A percentile compares a stretch with the other conserved stretches of the same genome.
Evolutionary conservation across 2,329 filamentous ascomycete species (phyloP).

Genomic region (Aspergillus arachidicola): DNA sequence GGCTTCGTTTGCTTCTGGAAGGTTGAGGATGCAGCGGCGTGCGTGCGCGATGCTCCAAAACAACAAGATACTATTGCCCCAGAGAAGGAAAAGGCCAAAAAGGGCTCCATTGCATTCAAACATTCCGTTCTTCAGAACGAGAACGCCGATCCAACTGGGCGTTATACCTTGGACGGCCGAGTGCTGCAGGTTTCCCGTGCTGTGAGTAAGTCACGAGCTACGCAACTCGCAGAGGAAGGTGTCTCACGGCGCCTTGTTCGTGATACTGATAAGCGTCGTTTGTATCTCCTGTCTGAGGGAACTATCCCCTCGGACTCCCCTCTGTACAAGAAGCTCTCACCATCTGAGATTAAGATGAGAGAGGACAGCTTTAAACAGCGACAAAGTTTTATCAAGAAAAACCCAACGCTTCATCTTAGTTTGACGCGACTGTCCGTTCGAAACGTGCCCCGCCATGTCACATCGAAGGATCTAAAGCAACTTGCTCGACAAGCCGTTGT

Average conservation of each 20-base stretch:
- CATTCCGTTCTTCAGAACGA: slow-evolving; percentile 89
- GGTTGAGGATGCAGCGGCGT: slow-evolving; percentile 71
- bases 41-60: slow-evolving; percentile 74
- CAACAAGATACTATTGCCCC: slow-evolving; percentile 46
- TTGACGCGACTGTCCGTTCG: slow-evolving; percentile 88
- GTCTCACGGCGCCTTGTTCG: slow-evolving; percentile 63
- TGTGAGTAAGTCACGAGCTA: slow-evolving; percentile 80
- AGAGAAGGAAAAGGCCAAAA: slow-evolving; percentile 39
- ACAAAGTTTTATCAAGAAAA: slow-evolving; percentile 85
- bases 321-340: slow-evolving; percentile 73
- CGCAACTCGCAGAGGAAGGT: slow-evolving; percentile 71
- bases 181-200: slow-evolving; percentile 82
- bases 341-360: slow-evolving; percentile 81
- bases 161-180: slow-evolving; percentile 88
- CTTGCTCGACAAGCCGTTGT: slow-evolving; percentile 91
- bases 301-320: slow-evolving; percentile 76
- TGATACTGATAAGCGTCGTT: slow-evolving; percentile 84
- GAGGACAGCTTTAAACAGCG: slow-evolving; percentile 85
- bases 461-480: slow-evolving; percentile 85
- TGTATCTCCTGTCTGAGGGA: slow-evolving; percentile 87
- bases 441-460: slow-evolving; percentile 82
- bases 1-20: slow-evolving; percentile 94
- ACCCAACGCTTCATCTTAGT: slow-evolving; percentile 85
- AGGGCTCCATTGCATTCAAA: slow-evolving; percentile 56
- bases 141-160: slow-evolving; percentile 75